phyloP scores from a whole-genome alignment of 2,329 filamentous ascomycete genomes.

The Pyricularia sp. region DNA sequence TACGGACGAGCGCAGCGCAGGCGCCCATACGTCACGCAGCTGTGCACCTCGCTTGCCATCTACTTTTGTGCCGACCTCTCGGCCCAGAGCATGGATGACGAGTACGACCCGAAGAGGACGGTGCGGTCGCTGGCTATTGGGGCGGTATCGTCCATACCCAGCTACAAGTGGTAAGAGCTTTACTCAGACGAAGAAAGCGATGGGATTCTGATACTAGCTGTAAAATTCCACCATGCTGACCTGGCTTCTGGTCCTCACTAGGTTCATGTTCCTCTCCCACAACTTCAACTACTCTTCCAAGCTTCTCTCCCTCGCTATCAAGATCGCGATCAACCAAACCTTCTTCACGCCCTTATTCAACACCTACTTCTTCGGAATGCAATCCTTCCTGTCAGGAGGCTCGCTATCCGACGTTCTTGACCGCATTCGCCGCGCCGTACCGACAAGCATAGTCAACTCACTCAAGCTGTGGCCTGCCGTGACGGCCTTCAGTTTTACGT shows the following conservation, averaged over 20 bases:
- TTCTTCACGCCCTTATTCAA: conserved; percentile 77
- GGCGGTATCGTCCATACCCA: conserved; percentile 58
- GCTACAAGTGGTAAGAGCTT: conserved; percentile 61
- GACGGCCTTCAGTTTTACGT: conserved; percentile 78
- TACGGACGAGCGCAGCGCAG: conserved; percentile 61
- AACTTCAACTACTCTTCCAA: conserved; percentile 77
- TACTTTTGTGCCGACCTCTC: conserved; percentile 67
- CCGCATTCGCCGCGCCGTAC: conserved; percentile 63
- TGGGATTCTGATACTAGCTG: background rate
- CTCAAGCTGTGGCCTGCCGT: conserved; percentile 82
- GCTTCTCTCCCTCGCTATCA: conserved; percentile 55
- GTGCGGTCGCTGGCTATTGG: conserved; percentile 63
- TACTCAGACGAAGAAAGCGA: background rate
- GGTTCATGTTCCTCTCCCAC: conserved; percentile 67
- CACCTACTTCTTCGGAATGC: conserved; percentile 69
- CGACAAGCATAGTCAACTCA: conserved; percentile 62
- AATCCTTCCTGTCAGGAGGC: conserved; percentile 61
- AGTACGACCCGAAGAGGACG: conserved; percentile 57
- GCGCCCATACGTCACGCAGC: conserved; percentile 67
- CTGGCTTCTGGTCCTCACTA: conserved; percentile 16
- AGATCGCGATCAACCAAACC: conserved; percentile 69
- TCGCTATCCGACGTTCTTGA: conserved; percentile 50
- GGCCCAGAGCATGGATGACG: conserved; percentile 50
- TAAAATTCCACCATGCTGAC: background rate
- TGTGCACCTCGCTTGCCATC: conserved; percentile 62